These are phyloP conservation scores for Marasmius tenuissimus DNA, from an alignment of 1,284 basidiomycete genomes.

Conservation along the genomic window DNA sequence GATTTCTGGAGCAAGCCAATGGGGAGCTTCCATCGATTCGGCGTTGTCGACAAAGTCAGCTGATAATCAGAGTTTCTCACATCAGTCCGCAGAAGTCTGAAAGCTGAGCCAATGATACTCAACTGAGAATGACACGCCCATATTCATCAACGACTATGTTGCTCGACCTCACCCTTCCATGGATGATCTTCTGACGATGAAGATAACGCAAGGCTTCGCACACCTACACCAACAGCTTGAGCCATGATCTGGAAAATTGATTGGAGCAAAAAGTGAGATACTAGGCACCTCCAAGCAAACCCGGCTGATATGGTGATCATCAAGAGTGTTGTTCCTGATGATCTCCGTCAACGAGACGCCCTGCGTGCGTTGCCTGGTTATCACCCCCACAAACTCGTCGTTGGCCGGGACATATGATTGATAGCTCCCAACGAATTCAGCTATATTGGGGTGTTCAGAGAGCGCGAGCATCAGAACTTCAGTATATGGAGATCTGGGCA, in stretches of 20 bases:
- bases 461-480: neutral
- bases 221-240: neutral
- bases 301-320: neutral
- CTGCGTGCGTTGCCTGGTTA: neutral
- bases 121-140: neutral
- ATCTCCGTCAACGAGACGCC: neutral
- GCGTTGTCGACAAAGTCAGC: neutral
- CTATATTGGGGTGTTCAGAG: neutral
- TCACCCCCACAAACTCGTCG: neutral
- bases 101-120: neutral
- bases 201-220: neutral
- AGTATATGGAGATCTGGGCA: neutral
- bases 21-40: neutral
- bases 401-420: neutral
- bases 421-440: neutral
- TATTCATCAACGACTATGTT: neutral
- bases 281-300: neutral
- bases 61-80: neutral
- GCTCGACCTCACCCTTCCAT: neutral
- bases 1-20: neutral
- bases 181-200: neutral
- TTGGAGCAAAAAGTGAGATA: neutral
- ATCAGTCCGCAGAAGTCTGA: neutral
- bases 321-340: neutral
- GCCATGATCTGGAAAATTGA: neutral